Conservation (phyloP, 345 rosid genomes). For the Lepidium didymum region DNA sequence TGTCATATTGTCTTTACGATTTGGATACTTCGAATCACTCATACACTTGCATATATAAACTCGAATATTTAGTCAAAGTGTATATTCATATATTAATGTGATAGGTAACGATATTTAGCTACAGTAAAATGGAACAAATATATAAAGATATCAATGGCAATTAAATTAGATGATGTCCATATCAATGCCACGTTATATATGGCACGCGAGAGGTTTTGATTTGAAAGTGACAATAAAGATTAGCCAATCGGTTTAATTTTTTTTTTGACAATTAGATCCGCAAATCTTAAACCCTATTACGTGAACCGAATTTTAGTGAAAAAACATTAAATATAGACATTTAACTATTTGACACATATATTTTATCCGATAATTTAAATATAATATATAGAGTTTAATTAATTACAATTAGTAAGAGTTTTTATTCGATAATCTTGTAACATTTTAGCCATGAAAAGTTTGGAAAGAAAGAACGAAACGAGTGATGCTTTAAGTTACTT, state of each 20-base stretch:
- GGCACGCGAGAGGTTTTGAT: slow-evolving; percentile 10
- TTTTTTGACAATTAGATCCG: no score
- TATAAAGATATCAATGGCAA: not conserved
- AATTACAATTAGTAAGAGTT: not conserved
- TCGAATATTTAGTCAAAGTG: not conserved
- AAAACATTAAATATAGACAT: no score
- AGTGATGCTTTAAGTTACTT: not conserved
- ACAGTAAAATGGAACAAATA: not conserved
- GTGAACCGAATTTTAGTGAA: no score
- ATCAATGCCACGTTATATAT: slow-evolving; percentile 21
- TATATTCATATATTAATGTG: slow-evolving; percentile 7
- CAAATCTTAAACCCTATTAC: no score
- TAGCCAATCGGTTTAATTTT: not conserved
- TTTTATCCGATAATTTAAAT: no score
- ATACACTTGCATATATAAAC: not conserved
- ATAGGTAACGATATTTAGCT: not conserved
- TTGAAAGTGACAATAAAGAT: slow-evolving; percentile 5
- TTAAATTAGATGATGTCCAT: slow-evolving; percentile 12
- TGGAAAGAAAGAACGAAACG: not conserved
- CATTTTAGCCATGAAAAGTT: not conserved
- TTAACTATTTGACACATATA: no score
- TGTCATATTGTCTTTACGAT: slow-evolving; percentile 13
- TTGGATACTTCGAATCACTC: not conserved
- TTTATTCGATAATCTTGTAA: not conserved
- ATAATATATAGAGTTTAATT: no score